Evolutionary conservation across 2,329 filamentous ascomycete species (phyloP).

Genomic region (Zymoseptoria ardabiliae): DNA sequence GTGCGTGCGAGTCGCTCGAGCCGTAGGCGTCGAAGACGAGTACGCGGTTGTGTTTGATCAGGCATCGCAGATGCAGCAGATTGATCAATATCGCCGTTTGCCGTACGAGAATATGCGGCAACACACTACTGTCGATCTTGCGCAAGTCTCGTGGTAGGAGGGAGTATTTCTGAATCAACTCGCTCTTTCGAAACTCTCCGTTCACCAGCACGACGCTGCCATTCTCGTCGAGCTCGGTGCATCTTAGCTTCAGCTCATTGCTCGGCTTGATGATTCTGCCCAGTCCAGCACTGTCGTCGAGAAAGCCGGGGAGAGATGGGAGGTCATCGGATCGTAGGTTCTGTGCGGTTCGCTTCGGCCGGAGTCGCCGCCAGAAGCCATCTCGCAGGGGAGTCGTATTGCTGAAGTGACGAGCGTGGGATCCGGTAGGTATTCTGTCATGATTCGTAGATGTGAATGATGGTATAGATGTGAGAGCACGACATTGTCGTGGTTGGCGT

Average conservation of each 20-base stretch:
- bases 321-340: slow-evolving; percentile 51
- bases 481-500: neutral
- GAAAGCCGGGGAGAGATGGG: slow-evolving; percentile 44
- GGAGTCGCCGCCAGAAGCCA: slow-evolving; percentile 22
- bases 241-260: slow-evolving; percentile 77
- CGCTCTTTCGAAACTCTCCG: slow-evolving; percentile 94
- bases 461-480: neutral
- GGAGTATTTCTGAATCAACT: slow-evolving; percentile 95
- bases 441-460: slow-evolving; percentile 10
- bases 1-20: slow-evolving; percentile 86
- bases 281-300: slow-evolving; percentile 55
- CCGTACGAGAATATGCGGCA: slow-evolving; percentile 91
- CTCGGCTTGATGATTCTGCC: slow-evolving; percentile 66
- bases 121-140: slow-evolving; percentile 93
- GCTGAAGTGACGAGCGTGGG: slow-evolving; percentile 13
- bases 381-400: slow-evolving; percentile 12
- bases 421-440: slow-evolving; percentile 12
- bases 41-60: slow-evolving; percentile 91
- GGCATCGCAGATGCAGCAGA: slow-evolving; percentile 86
- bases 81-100: slow-evolving; percentile 92
- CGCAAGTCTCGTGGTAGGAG: slow-evolving; percentile 88
- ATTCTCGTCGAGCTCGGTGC: slow-evolving; percentile 89
- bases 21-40: slow-evolving; percentile 95
- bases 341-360: slow-evolving; percentile 14
- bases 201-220: slow-evolving; percentile 89